Percentiles rank a stretch among this genome's conserved stretches.
phyloP scores from a whole-genome alignment of 1,284 basidiomycete species.

The Xerocomus nothofagi region DNA sequence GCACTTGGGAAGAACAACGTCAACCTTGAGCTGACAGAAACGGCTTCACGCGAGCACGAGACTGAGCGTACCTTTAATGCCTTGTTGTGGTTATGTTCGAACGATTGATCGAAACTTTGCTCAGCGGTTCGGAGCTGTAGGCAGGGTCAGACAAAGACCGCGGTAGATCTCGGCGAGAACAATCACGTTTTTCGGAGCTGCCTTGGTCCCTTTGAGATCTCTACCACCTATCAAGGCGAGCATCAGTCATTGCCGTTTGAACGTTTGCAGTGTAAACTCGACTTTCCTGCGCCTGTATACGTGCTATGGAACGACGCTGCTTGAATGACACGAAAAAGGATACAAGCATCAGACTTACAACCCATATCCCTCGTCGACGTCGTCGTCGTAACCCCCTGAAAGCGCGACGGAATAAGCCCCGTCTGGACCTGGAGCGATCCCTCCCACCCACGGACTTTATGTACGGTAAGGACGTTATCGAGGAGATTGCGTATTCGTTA shows the following conservation, averaged over 20 bases:
- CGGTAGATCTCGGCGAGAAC: neutral
- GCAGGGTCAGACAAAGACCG: neutral
- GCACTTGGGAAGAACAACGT: slow-evolving; percentile 39
- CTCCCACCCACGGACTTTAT: slow-evolving; percentile 68
- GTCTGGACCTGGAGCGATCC: slow-evolving; percentile 62
- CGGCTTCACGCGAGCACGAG: neutral
- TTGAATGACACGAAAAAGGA: neutral
- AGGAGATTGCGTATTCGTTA: neutral
- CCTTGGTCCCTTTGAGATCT: slow-evolving; percentile 76
- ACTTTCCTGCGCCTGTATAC: slow-evolving; percentile 70
- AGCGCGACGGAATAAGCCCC: slow-evolving; percentile 81
- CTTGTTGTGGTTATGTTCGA: slow-evolving; percentile 69
- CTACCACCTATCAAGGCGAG: slow-evolving; percentile 57
- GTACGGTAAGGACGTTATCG: neutral
- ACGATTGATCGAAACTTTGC: slow-evolving; percentile 77
- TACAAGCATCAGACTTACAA: slow-evolving; percentile 55
- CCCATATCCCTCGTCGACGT: slow-evolving; percentile 75
- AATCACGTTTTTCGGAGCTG: slow-evolving; percentile 73
- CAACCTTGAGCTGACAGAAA: neutral
- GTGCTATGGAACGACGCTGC: slow-evolving; percentile 40
- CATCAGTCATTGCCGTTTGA: neutral
- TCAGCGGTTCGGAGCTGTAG: slow-evolving; percentile 77
- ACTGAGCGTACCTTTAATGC: slow-evolving; percentile 53
- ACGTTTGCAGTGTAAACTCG: neutral
- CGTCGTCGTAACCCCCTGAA: slow-evolving; percentile 84